A percentile compares a stretch with the other conserved stretches of the same genome.
Conservation (phyloP, 805 yeast genomes). For the Myxozyma sirexii region DNA sequence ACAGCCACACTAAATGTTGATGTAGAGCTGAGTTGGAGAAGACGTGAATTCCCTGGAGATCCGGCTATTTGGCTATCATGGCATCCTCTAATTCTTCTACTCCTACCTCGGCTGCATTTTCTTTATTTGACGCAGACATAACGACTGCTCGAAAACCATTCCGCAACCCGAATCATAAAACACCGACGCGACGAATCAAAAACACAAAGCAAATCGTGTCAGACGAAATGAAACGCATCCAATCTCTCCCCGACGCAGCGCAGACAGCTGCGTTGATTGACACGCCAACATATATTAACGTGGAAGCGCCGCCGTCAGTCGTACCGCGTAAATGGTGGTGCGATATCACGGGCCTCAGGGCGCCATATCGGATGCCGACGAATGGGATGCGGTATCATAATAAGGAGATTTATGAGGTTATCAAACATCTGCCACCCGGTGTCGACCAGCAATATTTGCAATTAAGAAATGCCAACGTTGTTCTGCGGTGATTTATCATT, state of each 20-base stretch:
- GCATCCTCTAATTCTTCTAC: constrained; percentile 8
- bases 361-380: constrained; percentile 68
- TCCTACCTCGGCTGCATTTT: constrained; percentile 14
- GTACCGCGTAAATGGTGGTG: constrained; percentile 83
- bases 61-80: neutral
- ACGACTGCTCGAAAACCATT: constrained; percentile 45
- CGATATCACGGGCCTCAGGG: constrained; percentile 88
- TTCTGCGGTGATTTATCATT: constrained; percentile 39
- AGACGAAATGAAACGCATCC: constrained; percentile 76
- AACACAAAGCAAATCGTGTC: constrained; percentile 69
- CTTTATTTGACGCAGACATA: constrained; percentile 38
- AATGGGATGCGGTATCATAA: constrained; percentile 76
- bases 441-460: constrained; percentile 91
- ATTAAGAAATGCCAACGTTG: constrained; percentile 83
- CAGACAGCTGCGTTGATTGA: constrained; percentile 40
- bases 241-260: constrained; percentile 39
- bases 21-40: too few relatives aligned
- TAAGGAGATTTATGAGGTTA: constrained; percentile 77
- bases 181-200: constrained; percentile 66
- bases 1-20: too few relatives aligned
- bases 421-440: constrained; percentile 79
- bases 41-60: too few relatives aligned
- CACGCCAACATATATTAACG: constrained; percentile 64
- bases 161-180: constrained; percentile 56
- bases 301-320: constrained; percentile 86